phyloP scores from a whole-genome alignment of 2,329 filamentous ascomycete species.

The Myriosclerotinia duriaeana region DNA sequence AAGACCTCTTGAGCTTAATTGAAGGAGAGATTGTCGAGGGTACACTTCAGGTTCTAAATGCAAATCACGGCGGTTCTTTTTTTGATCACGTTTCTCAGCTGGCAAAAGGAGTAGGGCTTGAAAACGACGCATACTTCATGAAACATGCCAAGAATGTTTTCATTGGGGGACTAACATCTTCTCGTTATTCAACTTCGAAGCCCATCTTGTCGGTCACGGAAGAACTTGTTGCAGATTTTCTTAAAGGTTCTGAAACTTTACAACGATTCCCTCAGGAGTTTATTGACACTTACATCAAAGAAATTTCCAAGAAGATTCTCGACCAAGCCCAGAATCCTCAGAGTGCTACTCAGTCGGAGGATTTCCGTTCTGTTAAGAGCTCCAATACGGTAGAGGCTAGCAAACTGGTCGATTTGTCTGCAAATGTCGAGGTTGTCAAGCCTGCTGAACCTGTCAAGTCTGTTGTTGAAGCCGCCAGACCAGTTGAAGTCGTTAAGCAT shows the following conservation, averaged over 20 bases:
- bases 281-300: constrained; percentile 12
- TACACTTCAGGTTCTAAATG: constrained; percentile 18
- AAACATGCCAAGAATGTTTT: constrained; percentile 22
- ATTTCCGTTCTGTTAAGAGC: neutral
- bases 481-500: neutral
- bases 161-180: constrained; percentile 21
- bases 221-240: constrained; percentile 14
- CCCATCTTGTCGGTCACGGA: constrained; percentile 13
- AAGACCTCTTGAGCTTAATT: constrained; percentile 23
- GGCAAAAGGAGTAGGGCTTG: constrained; percentile 8
- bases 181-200: constrained; percentile 20
- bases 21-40: constrained; percentile 9
- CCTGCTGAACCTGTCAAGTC: neutral
- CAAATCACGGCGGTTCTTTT: constrained; percentile 18
- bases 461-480: neutral
- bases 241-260: constrained; percentile 15
- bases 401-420: neutral
- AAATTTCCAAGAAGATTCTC: constrained; percentile 22
- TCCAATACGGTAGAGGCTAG: neutral
- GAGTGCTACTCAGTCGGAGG: neutral
- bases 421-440: neutral
- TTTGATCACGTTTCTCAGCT: constrained; percentile 20
- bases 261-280: constrained; percentile 7
- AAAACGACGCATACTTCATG: constrained; percentile 20
- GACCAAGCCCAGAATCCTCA: constrained; percentile 21